Base-by-base conservation (phyloP, 768 basidiomycete species). In the Suillus variegatus region DNA sequence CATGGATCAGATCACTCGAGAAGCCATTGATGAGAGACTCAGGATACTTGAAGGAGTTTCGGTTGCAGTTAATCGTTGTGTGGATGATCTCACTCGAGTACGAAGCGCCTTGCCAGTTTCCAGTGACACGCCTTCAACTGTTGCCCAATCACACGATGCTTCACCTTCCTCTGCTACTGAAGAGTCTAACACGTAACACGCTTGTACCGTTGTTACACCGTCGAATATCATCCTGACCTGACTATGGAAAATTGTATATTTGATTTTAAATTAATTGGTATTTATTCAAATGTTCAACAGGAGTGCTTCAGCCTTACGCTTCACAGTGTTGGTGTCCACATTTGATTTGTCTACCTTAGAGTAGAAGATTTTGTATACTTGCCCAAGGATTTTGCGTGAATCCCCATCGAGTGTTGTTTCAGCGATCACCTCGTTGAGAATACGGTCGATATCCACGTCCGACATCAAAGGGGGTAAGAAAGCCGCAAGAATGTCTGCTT, bases 1-100 rank as follows among this genome's bases (percentile, higher is more conserved):
- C 22, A 78, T 94, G 76, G 92, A 94, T 67, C 78, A 71, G 35
- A 73, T 89, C 46, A 93, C 92, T 35, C 81, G 92, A 62, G 91
- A 92, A 68, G 90, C 91, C 7, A 91, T 97, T 58, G 93, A 95
- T 68, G 93, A 95, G 70, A 85, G 94, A 63, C 76, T 98, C 66
- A 82, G 87, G 51, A 84, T 94, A 46, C 78, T 98, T 44, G 89
- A 94, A 76, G 85, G 87, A 20, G 90, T 96, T 46, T 92, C 94
- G 46, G 81, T 81, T 44, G 84, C 88, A 4, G 81, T 95, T n/a
- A 86, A 86, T 72, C 82, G 84, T 22, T 89, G 93, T 70, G 84
- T 93, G 62, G 89, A 92, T 68, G 93, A 97, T 69, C 81, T 97
- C 66, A 84, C 89, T 74, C 81, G 87, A 69, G 81, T 94, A 74